Conservation (phyloP, 768 basidiomycete genomes). For the Termitomyces sp. region DNA sequence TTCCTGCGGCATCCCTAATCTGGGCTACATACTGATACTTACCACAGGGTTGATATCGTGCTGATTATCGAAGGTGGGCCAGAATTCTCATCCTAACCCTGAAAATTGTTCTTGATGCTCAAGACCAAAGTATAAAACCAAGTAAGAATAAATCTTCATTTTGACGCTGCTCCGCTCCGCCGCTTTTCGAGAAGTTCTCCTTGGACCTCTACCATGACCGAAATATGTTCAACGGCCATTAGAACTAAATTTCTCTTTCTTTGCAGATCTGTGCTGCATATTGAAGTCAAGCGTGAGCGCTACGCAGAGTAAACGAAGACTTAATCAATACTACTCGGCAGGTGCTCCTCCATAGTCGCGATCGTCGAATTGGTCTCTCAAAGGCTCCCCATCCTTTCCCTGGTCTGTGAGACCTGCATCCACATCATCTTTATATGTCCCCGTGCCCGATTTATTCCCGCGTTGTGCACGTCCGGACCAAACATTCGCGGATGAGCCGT, state of each 20-base stretch:
- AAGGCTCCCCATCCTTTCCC: slow-evolving; percentile 13
- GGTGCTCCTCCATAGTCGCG: not conserved
- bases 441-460: slow-evolving; percentile 13
- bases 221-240: too few relatives aligned
- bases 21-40: not conserved
- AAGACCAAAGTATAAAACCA: not conserved
- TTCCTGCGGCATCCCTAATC: not conserved
- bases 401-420: slow-evolving; percentile 18
- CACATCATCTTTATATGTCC: slow-evolving; percentile 2
- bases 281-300: not conserved
- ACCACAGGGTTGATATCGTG: not conserved
- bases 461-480: slow-evolving; percentile 25
- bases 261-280: not conserved
- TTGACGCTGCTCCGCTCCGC: not conserved
- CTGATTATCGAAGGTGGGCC: not conserved
- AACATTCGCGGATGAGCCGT: slow-evolving; percentile 18
- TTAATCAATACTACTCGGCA: not conserved
- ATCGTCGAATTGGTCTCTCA: slow-evolving; percentile 16
- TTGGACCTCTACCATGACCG: too few relatives aligned
- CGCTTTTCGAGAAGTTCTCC: not conserved
- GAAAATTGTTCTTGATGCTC: not conserved
- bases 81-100: not conserved
- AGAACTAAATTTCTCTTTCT: not conserved
- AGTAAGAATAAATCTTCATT: not conserved
- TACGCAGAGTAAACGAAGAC: not conserved